These are phyloP conservation scores for Juglanconis sp. DNA, from an alignment of 2,329 filamentous ascomycete species.

Conservation along the genomic window DNA sequence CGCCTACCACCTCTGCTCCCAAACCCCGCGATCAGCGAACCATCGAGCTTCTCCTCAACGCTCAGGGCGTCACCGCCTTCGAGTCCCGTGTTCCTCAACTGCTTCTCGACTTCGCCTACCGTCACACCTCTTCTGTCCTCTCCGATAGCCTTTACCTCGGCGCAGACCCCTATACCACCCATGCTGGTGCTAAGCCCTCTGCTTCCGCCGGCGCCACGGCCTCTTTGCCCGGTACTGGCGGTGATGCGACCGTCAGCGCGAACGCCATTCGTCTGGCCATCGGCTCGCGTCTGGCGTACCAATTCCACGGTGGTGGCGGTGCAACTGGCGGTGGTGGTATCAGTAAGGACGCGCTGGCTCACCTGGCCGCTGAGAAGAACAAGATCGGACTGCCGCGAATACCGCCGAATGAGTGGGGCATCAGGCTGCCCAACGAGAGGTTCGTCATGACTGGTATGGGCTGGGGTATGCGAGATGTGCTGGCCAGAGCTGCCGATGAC, in stretches of 20 bases:
- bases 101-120: conserved; percentile 83
- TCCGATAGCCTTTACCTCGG: conserved; percentile 68
- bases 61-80: conserved; percentile 75
- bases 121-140: conserved; percentile 70
- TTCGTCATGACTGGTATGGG: conserved; percentile 65
- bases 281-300: conserved; percentile 62
- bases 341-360: conserved; percentile 73
- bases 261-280: conserved; percentile 73
- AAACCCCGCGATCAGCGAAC: conserved; percentile 76
- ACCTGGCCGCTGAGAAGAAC: conserved; percentile 71
- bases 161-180: conserved; percentile 63
- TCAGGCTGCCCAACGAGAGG: conserved; percentile 63
- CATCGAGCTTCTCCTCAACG: conserved; percentile 75
- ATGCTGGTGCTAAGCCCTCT: conserved; percentile 52
- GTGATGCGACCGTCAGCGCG: conserved; percentile 57
- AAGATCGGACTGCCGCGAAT: conserved; percentile 62
- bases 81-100: conserved; percentile 79
- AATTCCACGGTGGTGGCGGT: conserved; percentile 58
- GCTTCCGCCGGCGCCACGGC: conserved; percentile 48
- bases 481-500: conserved; percentile 46
- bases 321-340: conserved; percentile 46
- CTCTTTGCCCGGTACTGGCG: conserved; percentile 39
- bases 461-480: conserved; percentile 61
- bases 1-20: conserved; percentile 40
- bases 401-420: conserved; percentile 63